Evolutionary conservation across 2,329 filamentous ascomycete species (phyloP).

Genomic region (Dothideomycetes sp.): DNA sequence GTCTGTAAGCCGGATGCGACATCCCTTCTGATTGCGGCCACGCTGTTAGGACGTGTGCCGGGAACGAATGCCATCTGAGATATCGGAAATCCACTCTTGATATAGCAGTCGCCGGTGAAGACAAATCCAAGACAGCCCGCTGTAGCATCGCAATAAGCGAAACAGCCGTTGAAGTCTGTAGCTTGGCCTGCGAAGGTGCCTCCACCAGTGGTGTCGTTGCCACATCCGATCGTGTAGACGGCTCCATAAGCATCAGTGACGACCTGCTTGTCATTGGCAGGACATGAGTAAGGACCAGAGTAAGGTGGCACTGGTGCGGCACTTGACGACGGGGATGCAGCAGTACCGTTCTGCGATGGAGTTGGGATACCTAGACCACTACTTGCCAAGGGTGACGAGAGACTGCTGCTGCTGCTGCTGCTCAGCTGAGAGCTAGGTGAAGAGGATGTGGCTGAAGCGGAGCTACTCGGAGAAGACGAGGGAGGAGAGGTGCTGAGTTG

Average conservation of each 20-base stretch:
- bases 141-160: constrained; percentile 17
- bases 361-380: too few relatives aligned
- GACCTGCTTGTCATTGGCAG: background rate
- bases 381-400: too few relatives aligned
- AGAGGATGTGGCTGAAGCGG: background rate
- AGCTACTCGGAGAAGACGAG: background rate
- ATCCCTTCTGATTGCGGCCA: too few relatives aligned
- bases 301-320: background rate
- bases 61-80: too few relatives aligned
- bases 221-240: constrained; percentile 2
- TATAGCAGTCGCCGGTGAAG: background rate
- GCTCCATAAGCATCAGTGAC: background rate
- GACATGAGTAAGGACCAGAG: constrained; percentile 5
- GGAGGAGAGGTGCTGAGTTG: background rate
- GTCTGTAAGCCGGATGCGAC: too few relatives aligned
- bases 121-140: constrained; percentile 18
- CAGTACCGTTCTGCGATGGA: too few relatives aligned
- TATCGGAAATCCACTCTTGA: too few relatives aligned
- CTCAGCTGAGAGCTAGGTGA: background rate
- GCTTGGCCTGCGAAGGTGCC: background rate
- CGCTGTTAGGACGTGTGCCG: too few relatives aligned
- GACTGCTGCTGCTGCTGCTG: background rate
- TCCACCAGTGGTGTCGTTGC: constrained; percentile 5
- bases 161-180: constrained; percentile 16
- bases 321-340: too few relatives aligned